Evolutionary conservation across 129 eudicot species (phyloP), one percentile per base, ranked within the genome.

Genomic region (Mikania micrantha): DNA sequence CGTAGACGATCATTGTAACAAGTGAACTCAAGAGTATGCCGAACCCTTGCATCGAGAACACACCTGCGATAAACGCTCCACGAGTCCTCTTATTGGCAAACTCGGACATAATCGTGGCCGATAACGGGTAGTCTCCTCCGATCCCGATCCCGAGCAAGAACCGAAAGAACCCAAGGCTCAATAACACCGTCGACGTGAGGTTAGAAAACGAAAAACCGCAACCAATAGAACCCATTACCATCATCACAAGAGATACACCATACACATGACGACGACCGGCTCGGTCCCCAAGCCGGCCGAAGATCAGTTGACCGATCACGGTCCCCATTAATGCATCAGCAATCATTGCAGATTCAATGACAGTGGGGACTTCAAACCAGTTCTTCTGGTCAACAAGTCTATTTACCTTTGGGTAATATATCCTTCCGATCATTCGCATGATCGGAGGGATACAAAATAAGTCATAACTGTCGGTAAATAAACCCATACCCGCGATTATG

Each of bases 11-110:
- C 84, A 85, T 81, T 2, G 85, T 85, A 17, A 82, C 79, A 5
- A 76, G 48, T 20, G 90, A 85, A 38, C 87, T 76, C 24, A 65
- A 63, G 7, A 85, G 57, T 11, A 85, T 85, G 44, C 90, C 90
- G 9, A 85, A 78, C 24, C 87, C 87, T 71, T 85, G 90, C 90
- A 85, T 81, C 4, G 90, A 78, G 21, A 85, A 85, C 47, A 85
- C 90, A 0, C 82, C 82, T 0, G 83, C 87, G 34, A 85, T 85
- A 27, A 85, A 85, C 11, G 83, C 69, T 5, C 91, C 87, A 16
- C 91, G 82, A 3, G 91, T 82, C 64, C 68, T 64, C 72, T 59
- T 72, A 28, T 82, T 85, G 3, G 91, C 80, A 54, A 79, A 85
- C 75, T 85, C 91, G 2, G 91, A 85, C 85, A 85, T 82, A 35